Conservation (phyloP, 352 stramenopile genomes). For the Pythium scleroteichum region DNA sequence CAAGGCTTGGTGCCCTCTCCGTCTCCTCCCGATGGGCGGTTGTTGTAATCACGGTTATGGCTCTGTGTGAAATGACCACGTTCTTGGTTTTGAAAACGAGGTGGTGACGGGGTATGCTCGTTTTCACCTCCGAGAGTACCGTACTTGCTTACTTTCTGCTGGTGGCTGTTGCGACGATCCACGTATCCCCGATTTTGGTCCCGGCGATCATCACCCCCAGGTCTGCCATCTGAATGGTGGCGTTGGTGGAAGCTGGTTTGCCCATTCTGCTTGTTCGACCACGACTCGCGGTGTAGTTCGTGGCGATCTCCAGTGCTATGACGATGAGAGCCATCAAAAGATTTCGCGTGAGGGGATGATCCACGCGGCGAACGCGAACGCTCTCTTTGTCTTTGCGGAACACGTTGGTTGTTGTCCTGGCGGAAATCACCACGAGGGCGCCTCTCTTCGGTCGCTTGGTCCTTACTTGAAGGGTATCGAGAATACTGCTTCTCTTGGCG, state of each 20-base stretch:
- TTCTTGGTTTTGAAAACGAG: slow-evolving; percentile 4
- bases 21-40: background rate
- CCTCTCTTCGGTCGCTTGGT: no score
- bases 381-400: no score
- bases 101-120: slow-evolving; percentile 11
- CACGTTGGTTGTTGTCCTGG: no score
- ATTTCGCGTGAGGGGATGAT: no score
- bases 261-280: no score
- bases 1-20: background rate
- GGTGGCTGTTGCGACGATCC: background rate
- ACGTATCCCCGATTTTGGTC: background rate
- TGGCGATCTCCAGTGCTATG: background rate
- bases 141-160: slow-evolving; percentile 19
- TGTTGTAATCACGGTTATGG: slow-evolving; percentile 1
- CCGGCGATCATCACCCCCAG: background rate
- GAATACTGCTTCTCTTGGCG: no score
- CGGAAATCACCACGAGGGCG: no score
- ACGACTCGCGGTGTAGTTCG: background rate
- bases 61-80: background rate
- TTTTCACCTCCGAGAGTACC: slow-evolving; percentile 7
- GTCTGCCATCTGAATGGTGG: slow-evolving; percentile 1
- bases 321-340: background rate
- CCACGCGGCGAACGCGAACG: no score
- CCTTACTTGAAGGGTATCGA: no score
- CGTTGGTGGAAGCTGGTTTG: no score